Base-by-base conservation (phyloP, 768 basidiomycete genomes). In the Lactarius tabidus region DNA sequence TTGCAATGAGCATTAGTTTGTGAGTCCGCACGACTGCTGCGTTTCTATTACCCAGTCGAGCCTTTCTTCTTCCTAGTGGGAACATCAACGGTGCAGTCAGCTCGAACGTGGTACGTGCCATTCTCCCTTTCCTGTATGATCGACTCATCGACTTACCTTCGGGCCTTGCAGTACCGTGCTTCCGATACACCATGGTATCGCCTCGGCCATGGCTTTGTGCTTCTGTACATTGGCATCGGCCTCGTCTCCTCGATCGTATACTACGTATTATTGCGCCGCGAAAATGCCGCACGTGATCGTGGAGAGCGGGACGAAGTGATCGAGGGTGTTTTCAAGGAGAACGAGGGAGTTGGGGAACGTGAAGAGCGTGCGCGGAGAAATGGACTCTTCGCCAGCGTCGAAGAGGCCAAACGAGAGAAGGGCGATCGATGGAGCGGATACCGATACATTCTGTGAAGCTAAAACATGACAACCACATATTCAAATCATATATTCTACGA, bases 381-480 rank as follows among this genome's bases (percentile, higher is more conserved):
- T 62, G 86, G 86, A 18, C 77, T 79, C 48, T 89, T 79, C 70
- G 79, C 74, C 12, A 86, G 80, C 29, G 76, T 88, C 10, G 85
- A 78, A 23, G 87, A 89, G 1, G 88, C 87, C 51, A 88, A 85
- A 76, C 73, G 78, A 62, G 86, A 85, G 69, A 89, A 88, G 76
- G 89, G 88, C 2, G 88, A 91, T 74, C 74, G 76, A 54, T 90
- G 88, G 89, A 89, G 87, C 70, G 89, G 89, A 28, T 91, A 90
- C 72, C 78, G 85, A 70, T 91, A 91, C 74, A 84, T 77, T 18
- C 72, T 85, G 52, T 89, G 72, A 81, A 55, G 20, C 33, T 29
- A 33, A 56, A 63, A 59, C 41, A 56, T 29, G 57, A 63, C 28
- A 41, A 35, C 26, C 56, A 63, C 43, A 54, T 64, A 26, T 63